phyloP scores from a whole-genome alignment of 1,139 yeast species.

The Eremothecium sinecaudum region DNA sequence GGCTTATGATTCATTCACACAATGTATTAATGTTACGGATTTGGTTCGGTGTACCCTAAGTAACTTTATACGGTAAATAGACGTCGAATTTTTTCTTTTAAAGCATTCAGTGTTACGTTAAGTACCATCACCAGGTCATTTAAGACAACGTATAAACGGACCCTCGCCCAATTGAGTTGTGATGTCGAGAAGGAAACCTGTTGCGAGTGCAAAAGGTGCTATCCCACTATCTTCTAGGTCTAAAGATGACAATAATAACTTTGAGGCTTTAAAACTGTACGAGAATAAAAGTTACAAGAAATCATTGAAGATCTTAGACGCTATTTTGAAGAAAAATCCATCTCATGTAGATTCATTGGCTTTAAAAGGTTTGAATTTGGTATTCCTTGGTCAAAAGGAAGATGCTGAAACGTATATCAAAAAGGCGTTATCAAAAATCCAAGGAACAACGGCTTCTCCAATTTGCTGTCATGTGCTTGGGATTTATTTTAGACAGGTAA shows the following conservation, averaged over 20 bases:
- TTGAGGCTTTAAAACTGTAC: conserved; percentile 73
- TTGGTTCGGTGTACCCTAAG: too few relatives aligned
- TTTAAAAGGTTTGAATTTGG: conserved; percentile 67
- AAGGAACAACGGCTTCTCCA: conserved; percentile 39
- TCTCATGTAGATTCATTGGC: conserved; percentile 76
- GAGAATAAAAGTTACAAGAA: conserved; percentile 84
- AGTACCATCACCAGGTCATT: too few relatives aligned
- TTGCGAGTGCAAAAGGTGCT: conserved; percentile 7
- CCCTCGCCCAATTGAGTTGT: too few relatives aligned
- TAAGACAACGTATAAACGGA: too few relatives aligned
- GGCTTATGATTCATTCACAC: too few relatives aligned
- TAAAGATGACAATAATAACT: conserved; percentile 63
- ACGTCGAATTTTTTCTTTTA: too few relatives aligned
- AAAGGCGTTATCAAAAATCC: conserved; percentile 52
- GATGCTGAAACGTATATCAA: conserved; percentile 59
- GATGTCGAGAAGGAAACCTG: conserved; percentile 12
- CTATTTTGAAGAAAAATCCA: conserved; percentile 65
- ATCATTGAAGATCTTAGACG: conserved; percentile 67
- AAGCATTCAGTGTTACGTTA: too few relatives aligned
- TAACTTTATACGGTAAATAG: too few relatives aligned
- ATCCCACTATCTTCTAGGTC: conserved; percentile 17
- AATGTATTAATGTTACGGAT: too few relatives aligned
- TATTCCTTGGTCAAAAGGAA: conserved; percentile 42
- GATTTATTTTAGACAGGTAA: conserved; percentile 62
- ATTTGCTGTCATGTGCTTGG: conserved; percentile 83